Base-by-base conservation (phyloP, 768 basidiomycete genomes). In the Rubroboletus satanas region DNA sequence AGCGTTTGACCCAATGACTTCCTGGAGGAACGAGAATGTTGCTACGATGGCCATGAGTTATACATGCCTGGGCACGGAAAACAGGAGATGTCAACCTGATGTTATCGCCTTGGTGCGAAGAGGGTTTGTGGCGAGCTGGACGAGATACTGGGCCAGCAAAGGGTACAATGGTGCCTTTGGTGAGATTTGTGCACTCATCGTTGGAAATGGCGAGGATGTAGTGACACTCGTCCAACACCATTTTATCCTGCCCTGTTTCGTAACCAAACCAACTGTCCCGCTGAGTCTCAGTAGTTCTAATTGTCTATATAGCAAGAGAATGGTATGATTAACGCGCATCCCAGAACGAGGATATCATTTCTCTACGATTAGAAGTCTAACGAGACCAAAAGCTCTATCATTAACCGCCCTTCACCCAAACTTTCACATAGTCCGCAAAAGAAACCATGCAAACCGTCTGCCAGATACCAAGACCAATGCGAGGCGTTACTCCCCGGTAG, bases 401-500 rank as follows among this genome's bases (percentile, higher is more conserved):
- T 50, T 69, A 54, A 51, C 58, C 57, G 23, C 71, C 75, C 66
- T 84, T 83, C n/a, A 84, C 79, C 84, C 91, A 93, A 53, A 75
- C 79, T 71, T 94, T 96, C 60, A 98, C 94, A 67, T 94, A 94
- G 74, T 98, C 95, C 18, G 95, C 94, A 60, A 98, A 88, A 21
- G 92, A 94, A 62, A 98, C 96, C 96, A 99, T 99, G 80, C 97
- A 99, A 62, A 98, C 80, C 7, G 93, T 97, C 74, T 97, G 93
- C 93, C 93, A 97, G 69, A 96, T 82, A 56, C 96, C 94, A 56
- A 99, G 84, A 58, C 84, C 97, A 65, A 99, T 92, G 55, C 97
- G 91, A 55, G 97, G 97, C 0, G 94, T 92, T 21, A 99, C 96
- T 64, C 97, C 97, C 46, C 97, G 87, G 79, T 99, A 99, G 32